Evolutionary conservation across 1,139 yeast genomes (phyloP), one percentile per base, ranked within the genome.

Genomic region (Suhomyces ambrosiae): DNA sequence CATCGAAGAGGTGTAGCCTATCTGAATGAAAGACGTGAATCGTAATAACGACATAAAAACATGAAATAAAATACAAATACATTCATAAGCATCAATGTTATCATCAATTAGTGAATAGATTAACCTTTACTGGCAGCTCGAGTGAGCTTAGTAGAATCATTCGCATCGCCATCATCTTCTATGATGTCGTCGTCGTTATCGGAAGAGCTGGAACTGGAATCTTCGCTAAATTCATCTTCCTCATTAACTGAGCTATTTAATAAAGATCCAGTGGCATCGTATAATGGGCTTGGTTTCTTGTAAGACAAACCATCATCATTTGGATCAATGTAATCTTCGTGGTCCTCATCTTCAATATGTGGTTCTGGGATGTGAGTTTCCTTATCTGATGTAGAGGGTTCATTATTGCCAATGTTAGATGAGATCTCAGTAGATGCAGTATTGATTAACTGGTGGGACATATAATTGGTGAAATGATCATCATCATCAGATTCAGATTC

Each of bases 281-380:
- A 83, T 38, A 82, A 60, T 3, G 87, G 82, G 51, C 80, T 78
- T 17, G 76, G 70, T 53, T 79, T 82, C 35, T 79, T 79, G 56
- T 85, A 85, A 4, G 86, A 80, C 54, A 79, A 80, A 0, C 92
- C 92, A 52, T 85, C 94, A 56, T 85, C 92, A 53, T 84, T 82
- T 2, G 92, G 92, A 56, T 84, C 92, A 49, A 80, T 79, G 50
- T 84, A 84, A 42, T 82, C 87, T 39, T 80, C 86, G 19, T 71
- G 79, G 17, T 68, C 72, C 12, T 25, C 30, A 9, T 33, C 34
- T 13, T 33, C 31, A 13, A 18, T 17, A 4, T n/a, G 12, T 8
- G 27, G 27, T 5, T 23, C 31, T 4, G 18, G 23, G 7, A 21
- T 23, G 13, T 24, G 12, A 4, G 12, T 13, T 9, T 38, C 33